Percentiles rank a stretch among this genome's conserved stretches.
These are phyloP conservation scores for Dactylellina cionopaga DNA, from an alignment of 2,329 filamentous ascomycete species.

Conservation along the genomic window DNA sequence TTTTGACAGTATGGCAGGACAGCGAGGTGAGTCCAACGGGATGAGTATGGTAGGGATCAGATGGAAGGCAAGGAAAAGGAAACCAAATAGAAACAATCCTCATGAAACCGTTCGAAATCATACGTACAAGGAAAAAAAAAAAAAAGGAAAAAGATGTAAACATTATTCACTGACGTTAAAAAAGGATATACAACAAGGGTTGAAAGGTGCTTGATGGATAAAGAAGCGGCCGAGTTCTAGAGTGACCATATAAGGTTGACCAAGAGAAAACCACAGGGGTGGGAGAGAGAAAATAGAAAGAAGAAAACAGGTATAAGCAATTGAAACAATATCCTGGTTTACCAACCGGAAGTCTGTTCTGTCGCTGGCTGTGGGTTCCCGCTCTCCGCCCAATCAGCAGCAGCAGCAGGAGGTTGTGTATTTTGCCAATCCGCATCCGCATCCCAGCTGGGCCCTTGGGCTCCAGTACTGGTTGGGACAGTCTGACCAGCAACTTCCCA, in stretches of 20 bases:
- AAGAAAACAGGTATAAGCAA: neutral
- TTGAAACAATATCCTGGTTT: conserved; percentile 1
- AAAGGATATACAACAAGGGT: neutral
- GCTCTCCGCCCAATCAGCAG: conserved; percentile 66
- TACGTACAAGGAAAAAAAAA: conserved; percentile 28
- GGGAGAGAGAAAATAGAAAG: neutral
- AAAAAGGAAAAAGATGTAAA: conserved; percentile 7
- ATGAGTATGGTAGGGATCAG: neutral
- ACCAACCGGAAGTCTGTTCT: conserved; percentile 57
- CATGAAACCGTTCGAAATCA: conserved; percentile 25
- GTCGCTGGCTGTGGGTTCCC: conserved; percentile 61
- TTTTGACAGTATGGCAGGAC: neutral
- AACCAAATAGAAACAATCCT: conserved; percentile 25
- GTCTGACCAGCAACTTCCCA: conserved; percentile 80
- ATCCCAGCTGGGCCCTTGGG: conserved; percentile 72
- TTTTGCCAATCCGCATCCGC: conserved; percentile 73
- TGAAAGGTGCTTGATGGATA: neutral
- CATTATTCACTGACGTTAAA: conserved; percentile 15
- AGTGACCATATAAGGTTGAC: neutral
- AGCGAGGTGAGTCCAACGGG: neutral
- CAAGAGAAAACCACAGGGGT: neutral
- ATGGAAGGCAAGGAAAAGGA: conserved; percentile 8
- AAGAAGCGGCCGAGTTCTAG: neutral
- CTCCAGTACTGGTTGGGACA: conserved; percentile 65
- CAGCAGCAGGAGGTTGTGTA: conserved; percentile 64